These are phyloP conservation scores for Pyrenula massariospora DNA, from an alignment of 495 filamentous ascomycete species.

Conservation along the genomic window DNA sequence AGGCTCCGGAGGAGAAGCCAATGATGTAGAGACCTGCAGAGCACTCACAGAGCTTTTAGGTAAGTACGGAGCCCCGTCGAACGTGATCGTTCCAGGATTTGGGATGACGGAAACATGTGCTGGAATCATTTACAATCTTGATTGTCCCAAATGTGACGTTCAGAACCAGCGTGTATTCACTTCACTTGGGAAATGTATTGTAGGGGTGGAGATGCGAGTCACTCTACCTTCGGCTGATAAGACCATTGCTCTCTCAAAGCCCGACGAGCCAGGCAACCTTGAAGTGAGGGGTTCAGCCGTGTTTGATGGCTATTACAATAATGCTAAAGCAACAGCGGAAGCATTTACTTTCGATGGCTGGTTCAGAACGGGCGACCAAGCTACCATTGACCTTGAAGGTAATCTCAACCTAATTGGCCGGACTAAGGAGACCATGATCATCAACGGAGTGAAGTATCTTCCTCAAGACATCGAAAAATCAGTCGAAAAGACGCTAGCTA, in stretches of 20 bases:
- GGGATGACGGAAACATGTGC: conserved; percentile 49
- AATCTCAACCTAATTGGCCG: conserved; percentile 42
- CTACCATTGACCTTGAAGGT: conserved; percentile 42
- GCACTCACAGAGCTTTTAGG: conserved; percentile 18
- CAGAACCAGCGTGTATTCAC: conserved; percentile 14
- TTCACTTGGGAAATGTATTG: conserved; percentile 26
- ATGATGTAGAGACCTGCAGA: conserved; percentile 16
- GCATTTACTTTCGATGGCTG: conserved; percentile 62
- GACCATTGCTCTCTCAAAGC: background rate
- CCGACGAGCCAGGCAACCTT: conserved; percentile 11
- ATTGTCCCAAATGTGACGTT: conserved; percentile 24
- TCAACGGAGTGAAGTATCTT: conserved; percentile 39
- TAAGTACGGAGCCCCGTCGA: conserved; percentile 16
- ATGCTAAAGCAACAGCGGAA: conserved; percentile 47
- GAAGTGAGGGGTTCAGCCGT: conserved; percentile 43
- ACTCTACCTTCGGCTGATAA: background rate
- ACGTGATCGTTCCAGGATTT: conserved; percentile 34
- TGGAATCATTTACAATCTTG: conserved; percentile 26
- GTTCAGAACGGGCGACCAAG: conserved; percentile 76
- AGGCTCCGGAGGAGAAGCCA: conserved; percentile 29
- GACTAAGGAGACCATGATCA: conserved; percentile 41
- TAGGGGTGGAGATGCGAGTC: conserved; percentile 30
- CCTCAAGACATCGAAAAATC: conserved; percentile 28
- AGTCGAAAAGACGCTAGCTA: conserved; percentile 15
- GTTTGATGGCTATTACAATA: conserved; percentile 69